Base-by-base conservation (phyloP, 1,139 yeast genomes). In the Entelexis paramagnoliae region DNA sequence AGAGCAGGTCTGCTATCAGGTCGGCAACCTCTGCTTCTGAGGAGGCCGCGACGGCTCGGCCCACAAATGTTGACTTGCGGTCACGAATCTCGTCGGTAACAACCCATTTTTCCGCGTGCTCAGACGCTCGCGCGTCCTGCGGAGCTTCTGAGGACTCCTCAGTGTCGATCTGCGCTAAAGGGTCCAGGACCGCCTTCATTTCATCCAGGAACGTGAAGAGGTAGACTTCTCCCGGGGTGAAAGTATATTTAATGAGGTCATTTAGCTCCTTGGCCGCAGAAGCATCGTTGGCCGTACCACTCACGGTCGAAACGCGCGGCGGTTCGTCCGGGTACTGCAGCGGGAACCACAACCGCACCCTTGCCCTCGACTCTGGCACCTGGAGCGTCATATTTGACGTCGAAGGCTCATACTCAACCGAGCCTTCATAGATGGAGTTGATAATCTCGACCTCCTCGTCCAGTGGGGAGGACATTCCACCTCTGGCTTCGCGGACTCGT, bases 1-100 rank as follows among this genome's bases (percentile, higher is more conserved):
- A 70, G 52, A 77, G 73, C 38, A 91, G 68, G 20, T 68, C 62
- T 1, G 73, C 74, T 6, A 91, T 64, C 49, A 70, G 72, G 8
- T 67, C 68, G 52, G 71, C 66, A 0, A 91, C 94, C 54, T 89
- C 87, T 13, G 77, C 78, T 13, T 81, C 80, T 0, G 83, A 74
- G 16, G 70, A 63, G 0, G 80, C 93, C 41, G 65, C 67, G 0
- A 55, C 50, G 1, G 89, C 87, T 64, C 80, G 82, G 0, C 84
- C 97, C 48, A 88, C 75, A 60, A 91, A 91, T 1, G 87, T 81
- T 0, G 96, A 87, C 22, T 85, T 88, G 52, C 97, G 70, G 65
- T 91, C 98, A 1, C 74, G 68, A 1, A 89, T 74, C 0, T 94
- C 83, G 0, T 84, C 93, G 0, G 95, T 82, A 14, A 74, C 73